Evolutionary conservation across 2,329 filamentous ascomycete genomes (phyloP).

Genomic region (Cytospora schulzeri): DNA sequence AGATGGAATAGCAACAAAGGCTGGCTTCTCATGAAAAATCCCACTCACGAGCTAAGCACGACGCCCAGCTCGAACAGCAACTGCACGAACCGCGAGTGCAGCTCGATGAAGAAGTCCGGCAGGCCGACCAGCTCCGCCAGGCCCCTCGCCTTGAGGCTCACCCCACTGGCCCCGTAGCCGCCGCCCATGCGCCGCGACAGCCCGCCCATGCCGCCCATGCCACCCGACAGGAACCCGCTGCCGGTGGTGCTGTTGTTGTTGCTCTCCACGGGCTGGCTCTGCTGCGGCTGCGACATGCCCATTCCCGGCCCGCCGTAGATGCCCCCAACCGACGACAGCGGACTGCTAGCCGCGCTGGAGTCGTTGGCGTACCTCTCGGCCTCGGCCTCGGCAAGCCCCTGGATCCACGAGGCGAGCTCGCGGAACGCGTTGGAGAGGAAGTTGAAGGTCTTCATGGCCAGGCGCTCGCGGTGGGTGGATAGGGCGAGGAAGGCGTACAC

Average conservation of each 20-base stretch:
- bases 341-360: slow-evolving; percentile 35
- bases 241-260: slow-evolving; percentile 46
- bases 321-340: slow-evolving; percentile 43
- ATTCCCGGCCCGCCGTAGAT: slow-evolving; percentile 41
- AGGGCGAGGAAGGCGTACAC: slow-evolving; percentile 69
- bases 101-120: slow-evolving; percentile 69
- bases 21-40: too few relatives aligned
- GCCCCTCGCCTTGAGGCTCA: slow-evolving; percentile 60
- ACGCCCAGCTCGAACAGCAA: slow-evolving; percentile 62
- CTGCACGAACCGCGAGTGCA: slow-evolving; percentile 65
- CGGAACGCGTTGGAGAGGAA: slow-evolving; percentile 64
- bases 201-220: slow-evolving; percentile 52
- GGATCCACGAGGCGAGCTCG: slow-evolving; percentile 67
- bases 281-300: slow-evolving; percentile 35
- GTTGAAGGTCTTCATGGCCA: slow-evolving; percentile 67
- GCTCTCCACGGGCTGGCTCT: slow-evolving; percentile 31
- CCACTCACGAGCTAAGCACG: slow-evolving; percentile 49
- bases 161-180: slow-evolving; percentile 50
- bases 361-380: slow-evolving; percentile 57
- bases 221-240: slow-evolving; percentile 60
- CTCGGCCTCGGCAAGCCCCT: slow-evolving; percentile 64
- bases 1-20: too few relatives aligned
- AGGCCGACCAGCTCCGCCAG: slow-evolving; percentile 67
- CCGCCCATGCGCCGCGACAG: slow-evolving; percentile 61
- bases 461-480: slow-evolving; percentile 64